Conservation (phyloP, 805 yeast genomes). For the Zygosaccharomyces gambellarensis region DNA sequence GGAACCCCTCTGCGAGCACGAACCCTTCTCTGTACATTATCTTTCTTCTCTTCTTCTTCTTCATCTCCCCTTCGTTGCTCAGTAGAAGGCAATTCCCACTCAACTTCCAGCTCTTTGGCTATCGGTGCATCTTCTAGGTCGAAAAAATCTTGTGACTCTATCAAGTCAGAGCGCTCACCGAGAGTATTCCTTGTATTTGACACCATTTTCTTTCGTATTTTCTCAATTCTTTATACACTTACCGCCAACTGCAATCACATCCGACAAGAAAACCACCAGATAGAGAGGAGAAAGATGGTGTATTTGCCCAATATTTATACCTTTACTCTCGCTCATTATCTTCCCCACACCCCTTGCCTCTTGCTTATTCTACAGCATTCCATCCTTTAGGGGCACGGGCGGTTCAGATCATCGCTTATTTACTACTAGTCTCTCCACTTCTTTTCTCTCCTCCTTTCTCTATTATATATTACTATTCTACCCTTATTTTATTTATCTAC, state of each 20-base stretch:
- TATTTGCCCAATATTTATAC: not conserved
- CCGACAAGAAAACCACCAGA: not conserved
- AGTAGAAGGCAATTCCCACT: conserved; percentile 8
- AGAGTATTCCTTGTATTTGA: conserved; percentile 5
- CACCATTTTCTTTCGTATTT: not conserved
- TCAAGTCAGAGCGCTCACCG: conserved; percentile 3
- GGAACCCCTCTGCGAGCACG: conserved; percentile 3
- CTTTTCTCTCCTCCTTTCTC: not conserved
- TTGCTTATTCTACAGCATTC: not conserved
- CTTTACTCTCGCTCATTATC: not conserved
- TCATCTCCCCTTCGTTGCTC: not conserved
- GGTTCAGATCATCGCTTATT: not conserved
- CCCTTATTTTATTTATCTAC: no score
- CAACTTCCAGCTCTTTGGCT: conserved; percentile 15
- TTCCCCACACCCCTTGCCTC: not conserved
- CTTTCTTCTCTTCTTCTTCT: conserved; percentile 3
- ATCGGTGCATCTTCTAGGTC: conserved; percentile 24
- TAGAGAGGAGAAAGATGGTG: not conserved
- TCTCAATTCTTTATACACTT: not conserved
- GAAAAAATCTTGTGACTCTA: conserved; percentile 18
- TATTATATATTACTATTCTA: no score
- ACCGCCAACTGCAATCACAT: not conserved
- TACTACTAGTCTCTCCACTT: not conserved
- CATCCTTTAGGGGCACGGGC: not conserved
- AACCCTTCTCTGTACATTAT: conserved; percentile 1